phyloP scores from a whole-genome alignment of 192 early-diverging fungal species.

The Coemansia sp. region DNA sequence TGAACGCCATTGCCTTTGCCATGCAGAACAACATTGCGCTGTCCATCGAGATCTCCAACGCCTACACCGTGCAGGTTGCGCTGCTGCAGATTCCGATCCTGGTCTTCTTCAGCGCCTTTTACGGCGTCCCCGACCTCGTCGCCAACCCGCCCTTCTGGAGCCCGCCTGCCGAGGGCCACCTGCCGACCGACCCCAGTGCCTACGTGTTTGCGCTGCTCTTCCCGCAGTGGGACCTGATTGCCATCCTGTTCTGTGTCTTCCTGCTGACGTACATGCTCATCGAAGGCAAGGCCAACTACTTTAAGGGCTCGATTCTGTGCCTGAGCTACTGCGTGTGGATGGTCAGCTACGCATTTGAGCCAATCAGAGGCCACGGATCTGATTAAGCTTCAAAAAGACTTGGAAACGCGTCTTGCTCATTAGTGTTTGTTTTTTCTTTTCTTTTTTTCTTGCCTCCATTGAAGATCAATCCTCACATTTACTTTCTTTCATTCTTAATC shows the following conservation, averaged over 20 bases:
- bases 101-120: constrained; percentile 80
- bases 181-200: constrained; percentile 48
- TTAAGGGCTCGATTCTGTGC: constrained; percentile 92
- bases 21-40: constrained; percentile 84
- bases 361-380: constrained; percentile 48
- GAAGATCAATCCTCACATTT: too few relatives aligned
- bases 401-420: too few relatives aligned
- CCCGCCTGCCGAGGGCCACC: constrained; percentile 22
- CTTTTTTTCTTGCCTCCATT: too few relatives aligned
- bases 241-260: constrained; percentile 66
- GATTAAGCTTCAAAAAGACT: constrained; percentile 8
- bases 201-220: constrained; percentile 72
- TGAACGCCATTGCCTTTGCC: constrained; percentile 94
- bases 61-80: constrained; percentile 94
- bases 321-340: constrained; percentile 85
- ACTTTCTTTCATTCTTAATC: too few relatives aligned
- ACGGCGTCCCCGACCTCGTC: constrained; percentile 55
- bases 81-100: constrained; percentile 95
- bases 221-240: constrained; percentile 70
- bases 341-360: constrained; percentile 78
- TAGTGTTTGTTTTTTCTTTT: constrained; percentile 11
- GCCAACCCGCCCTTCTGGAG: background rate
- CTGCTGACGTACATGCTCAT: constrained; percentile 91
- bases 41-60: constrained; percentile 93
- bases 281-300: constrained; percentile 97